A percentile compares a stretch with the other conserved stretches of the same genome.
Conservation (phyloP, 1,139 yeast species). For the Pichia sp. region DNA sequence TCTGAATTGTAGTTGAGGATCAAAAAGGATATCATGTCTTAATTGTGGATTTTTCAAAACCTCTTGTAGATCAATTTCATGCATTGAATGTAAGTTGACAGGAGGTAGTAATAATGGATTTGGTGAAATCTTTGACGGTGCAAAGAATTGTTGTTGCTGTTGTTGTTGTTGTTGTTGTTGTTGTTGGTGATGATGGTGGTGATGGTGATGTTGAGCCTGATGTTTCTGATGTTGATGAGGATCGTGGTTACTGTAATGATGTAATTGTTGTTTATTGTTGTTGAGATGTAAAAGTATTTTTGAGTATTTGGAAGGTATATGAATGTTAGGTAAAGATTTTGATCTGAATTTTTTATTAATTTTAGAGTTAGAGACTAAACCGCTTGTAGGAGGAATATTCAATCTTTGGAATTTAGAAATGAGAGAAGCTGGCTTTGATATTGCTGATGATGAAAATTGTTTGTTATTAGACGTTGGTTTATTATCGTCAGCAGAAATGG, state of each 20-base stretch:
- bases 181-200: constrained; percentile 5
- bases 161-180: constrained; percentile 9
- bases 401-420: constrained; percentile 6
- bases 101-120: constrained; percentile 53
- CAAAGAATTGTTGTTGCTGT: constrained; percentile 7
- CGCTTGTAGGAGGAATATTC: constrained; percentile 1
- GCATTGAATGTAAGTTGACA: constrained; percentile 72
- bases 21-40: constrained; percentile 87
- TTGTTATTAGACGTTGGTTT: too few species aligned
- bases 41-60: constrained; percentile 87
- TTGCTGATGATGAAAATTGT: background rate
- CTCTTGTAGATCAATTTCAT: constrained; percentile 84
- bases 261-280: background rate
- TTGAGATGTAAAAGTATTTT: background rate
- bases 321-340: constrained; percentile 35
- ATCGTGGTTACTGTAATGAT: too few species aligned
- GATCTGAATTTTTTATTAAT: constrained; percentile 28
- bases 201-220: constrained; percentile 1
- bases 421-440: background rate
- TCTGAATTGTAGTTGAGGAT: constrained; percentile 86
- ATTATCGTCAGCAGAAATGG: background rate
- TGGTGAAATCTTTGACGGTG: constrained; percentile 8
- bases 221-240: background rate
- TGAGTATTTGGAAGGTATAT: constrained; percentile 27
- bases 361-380: background rate